Evolutionary conservation across 192 early-diverging fungal genomes (phyloP).

Genomic region (Oehlia diaphana): DNA sequence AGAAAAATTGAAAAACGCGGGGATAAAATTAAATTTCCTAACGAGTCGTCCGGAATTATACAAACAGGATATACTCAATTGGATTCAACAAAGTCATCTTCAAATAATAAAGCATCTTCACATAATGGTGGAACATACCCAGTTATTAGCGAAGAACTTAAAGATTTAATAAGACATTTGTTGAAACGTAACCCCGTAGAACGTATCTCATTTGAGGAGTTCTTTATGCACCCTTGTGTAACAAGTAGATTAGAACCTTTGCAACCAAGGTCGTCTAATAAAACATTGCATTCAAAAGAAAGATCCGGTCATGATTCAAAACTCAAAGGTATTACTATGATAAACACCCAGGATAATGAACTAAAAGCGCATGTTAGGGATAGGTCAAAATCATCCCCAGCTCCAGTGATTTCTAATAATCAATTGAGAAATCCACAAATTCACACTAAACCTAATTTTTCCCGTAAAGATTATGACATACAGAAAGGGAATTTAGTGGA

Average conservation of each 20-base stretch:
- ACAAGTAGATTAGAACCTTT: constrained; percentile 29
- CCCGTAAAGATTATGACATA: constrained; percentile 6
- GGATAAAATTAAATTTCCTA: constrained; percentile 87
- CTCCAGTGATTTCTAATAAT: background rate
- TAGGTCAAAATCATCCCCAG: constrained; percentile 27
- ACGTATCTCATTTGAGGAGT: constrained; percentile 91
- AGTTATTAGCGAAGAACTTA: constrained; percentile 68
- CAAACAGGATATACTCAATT: constrained; percentile 31
- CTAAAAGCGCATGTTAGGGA: background rate
- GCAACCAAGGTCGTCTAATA: constrained; percentile 28
- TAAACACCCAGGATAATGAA: constrained; percentile 20
- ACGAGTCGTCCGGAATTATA: constrained; percentile 41
- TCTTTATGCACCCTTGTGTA: constrained; percentile 84
- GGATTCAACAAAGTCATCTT: constrained; percentile 20
- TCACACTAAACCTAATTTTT: background rate
- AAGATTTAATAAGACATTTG: constrained; percentile 80
- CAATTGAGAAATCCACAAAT: background rate
- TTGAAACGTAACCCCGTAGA: constrained; percentile 86
- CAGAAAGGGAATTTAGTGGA: background rate
- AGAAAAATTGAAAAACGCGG: constrained; percentile 85
- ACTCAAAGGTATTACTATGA: background rate
- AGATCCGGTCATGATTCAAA: background rate
- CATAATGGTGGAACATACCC: constrained; percentile 20
- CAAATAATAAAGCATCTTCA: background rate
- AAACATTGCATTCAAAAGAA: background rate